Conservation (phyloP, 2,329 filamentous ascomycete species). For the Botrytis elliptica region DNA sequence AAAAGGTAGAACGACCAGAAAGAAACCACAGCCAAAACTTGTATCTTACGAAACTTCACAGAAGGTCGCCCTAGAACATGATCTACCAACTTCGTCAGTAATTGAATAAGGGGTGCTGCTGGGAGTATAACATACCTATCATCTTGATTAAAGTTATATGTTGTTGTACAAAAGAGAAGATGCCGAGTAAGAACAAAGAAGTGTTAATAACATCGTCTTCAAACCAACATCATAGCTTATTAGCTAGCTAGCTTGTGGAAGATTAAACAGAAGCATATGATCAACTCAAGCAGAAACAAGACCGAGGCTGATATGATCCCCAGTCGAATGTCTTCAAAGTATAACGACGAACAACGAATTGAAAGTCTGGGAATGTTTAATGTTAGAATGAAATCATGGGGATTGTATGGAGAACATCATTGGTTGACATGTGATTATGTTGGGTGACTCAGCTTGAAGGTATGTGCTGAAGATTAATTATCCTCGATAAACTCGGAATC, state of each 20-base stretch:
- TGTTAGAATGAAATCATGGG: conserved; percentile 5
- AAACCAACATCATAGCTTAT: neutral
- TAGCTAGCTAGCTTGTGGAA: neutral
- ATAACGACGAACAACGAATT: neutral
- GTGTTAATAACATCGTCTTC: conserved; percentile 7
- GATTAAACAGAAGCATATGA: neutral
- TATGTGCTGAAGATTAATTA: neutral
- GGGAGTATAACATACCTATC: conserved; percentile 14
- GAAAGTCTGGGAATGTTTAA: neutral
- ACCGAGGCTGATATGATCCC: neutral
- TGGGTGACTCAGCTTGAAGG: neutral
- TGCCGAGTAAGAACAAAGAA: conserved; percentile 14
- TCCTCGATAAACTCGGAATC: no score
- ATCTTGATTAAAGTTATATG: conserved; percentile 14
- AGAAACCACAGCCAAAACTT: conserved; percentile 85
- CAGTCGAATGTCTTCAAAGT: neutral
- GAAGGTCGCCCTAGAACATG: conserved; percentile 91
- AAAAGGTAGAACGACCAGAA: conserved; percentile 89
- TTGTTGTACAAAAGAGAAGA: conserved; percentile 15
- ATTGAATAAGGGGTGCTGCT: no score
- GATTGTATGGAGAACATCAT: neutral
- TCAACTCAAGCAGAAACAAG: neutral
- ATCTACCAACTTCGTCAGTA: conserved; percentile 49
- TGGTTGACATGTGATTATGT: conserved; percentile 8
- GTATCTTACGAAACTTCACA: conserved; percentile 84